Evolutionary conservation across 2,329 filamentous ascomycete genomes (phyloP).

Genomic region (Pseudocercospora eumusae): DNA sequence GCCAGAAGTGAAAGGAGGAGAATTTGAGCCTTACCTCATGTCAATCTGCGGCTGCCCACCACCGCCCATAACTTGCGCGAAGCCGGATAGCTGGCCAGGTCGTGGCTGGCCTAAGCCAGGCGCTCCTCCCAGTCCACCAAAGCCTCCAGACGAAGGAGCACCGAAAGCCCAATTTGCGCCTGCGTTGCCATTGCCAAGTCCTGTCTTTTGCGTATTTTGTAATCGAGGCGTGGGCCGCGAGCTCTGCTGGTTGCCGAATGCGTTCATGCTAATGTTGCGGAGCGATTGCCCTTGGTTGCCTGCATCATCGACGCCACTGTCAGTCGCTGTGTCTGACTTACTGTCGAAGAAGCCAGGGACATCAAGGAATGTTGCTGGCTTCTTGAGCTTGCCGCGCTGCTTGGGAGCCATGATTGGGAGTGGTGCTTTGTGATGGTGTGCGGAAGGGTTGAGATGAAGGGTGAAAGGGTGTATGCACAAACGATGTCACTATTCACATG

Average conservation of each 20-base stretch:
- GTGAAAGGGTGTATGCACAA: not conserved
- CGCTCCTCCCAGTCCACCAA: slow-evolving; percentile 28
- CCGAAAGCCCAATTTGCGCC: slow-evolving; percentile 59
- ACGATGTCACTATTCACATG: not conserved
- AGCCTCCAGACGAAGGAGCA: slow-evolving; percentile 54
- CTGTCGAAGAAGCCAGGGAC: not conserved
- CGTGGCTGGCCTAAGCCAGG: slow-evolving; percentile 21
- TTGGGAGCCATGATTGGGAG: slow-evolving; percentile 4
- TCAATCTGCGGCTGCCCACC: slow-evolving; percentile 38
- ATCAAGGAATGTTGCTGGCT: slow-evolving; percentile 4
- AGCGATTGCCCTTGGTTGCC: slow-evolving; percentile 44
- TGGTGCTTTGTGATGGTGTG: not conserved
- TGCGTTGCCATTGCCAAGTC: slow-evolving; percentile 50
- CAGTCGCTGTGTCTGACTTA: slow-evolving; percentile 17
- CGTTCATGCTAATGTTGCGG: slow-evolving; percentile 54
- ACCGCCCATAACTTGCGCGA: slow-evolving; percentile 42
- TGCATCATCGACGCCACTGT: slow-evolving; percentile 25
- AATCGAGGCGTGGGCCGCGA: slow-evolving; percentile 34
- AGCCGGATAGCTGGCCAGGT: slow-evolving; percentile 37
- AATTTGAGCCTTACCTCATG: slow-evolving; percentile 39
- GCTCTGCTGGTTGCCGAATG: slow-evolving; percentile 47
- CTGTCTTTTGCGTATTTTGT: slow-evolving; percentile 39
- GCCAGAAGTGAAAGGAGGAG: not conserved
- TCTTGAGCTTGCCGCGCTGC: not conserved
- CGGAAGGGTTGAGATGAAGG: not conserved